Base-by-base conservation (phyloP, 2,329 filamentous ascomycete genomes). In the Sclerotinia spermophila region DNA sequence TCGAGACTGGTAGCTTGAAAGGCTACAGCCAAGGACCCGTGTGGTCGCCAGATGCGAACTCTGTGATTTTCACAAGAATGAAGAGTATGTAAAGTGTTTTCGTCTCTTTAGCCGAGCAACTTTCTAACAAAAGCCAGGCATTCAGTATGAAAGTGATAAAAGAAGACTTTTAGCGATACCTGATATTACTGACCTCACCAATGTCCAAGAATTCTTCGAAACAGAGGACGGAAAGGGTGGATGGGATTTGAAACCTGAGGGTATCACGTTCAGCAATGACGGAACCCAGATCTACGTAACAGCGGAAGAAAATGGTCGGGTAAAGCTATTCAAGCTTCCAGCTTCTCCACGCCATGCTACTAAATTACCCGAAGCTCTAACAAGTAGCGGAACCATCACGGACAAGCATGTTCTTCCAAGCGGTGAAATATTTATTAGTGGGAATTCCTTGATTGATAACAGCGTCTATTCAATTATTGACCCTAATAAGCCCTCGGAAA, bases 111-210 rank as follows among this genome's bases (percentile, higher is more conserved):
- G 1, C 35, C 27, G 2, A 30, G 7, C 10, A 42, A 30, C 15
- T 1, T 30, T 66, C 62, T 66, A 53, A 66, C 62, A 38, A 15
- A 40, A 66, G 30, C 11, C 35, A 66, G 62, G 17, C 15, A 84
- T 87, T 67, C 88, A 90, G 71, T 97, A 97, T 79, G 94, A 97
- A 80, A 87, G 90, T 24, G 93, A 97, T 82, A 91, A 91, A 79
- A 86, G 90, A 59, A 86, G 89, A 59, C 82, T 93, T 5, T 81
- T 94, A 73, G 81, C 93, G 3, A 79, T 92, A 10, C 85, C 87
- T 1, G 85, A 92, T 75, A 82, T 92, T 64, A 79, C 79, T 21
- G 84, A 89, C 72, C 81, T 89, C 15, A 82, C 82, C 71, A 85
- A 86, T 71, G 85, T 89, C 19, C 83, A 88, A 73, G 87, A 90